Conservation (phyloP, 768 basidiomycete genomes). For the Galerina marginata region DNA sequence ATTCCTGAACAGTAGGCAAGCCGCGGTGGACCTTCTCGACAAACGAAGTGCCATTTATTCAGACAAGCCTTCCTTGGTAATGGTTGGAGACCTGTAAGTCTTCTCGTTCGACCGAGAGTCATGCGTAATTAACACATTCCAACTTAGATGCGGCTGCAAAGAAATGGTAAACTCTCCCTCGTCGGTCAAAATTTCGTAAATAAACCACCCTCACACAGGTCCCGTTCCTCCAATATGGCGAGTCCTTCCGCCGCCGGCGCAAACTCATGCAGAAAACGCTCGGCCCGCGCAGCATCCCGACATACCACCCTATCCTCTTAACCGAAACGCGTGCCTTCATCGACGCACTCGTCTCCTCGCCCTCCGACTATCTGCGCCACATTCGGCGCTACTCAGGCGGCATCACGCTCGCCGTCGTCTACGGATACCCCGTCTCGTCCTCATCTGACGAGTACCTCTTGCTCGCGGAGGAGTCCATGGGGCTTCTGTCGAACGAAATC, state of each 20-base stretch:
- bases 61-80: neutral
- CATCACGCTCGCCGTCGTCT: conserved; percentile 44
- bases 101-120: too few species aligned
- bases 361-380: conserved; percentile 27
- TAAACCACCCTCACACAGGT: neutral
- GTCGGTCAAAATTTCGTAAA: neutral
- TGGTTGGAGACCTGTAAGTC: too few species aligned
- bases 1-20: neutral
- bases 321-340: conserved; percentile 29
- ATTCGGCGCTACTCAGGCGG: conserved; percentile 28
- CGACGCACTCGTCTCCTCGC: conserved; percentile 24
- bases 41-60: neutral
- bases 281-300: conserved; percentile 18
- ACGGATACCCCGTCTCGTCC: conserved; percentile 27
- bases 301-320: conserved; percentile 25
- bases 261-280: conserved; percentile 30
- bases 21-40: neutral
- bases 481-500: neutral
- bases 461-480: conserved; percentile 5
- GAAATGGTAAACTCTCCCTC: conserved; percentile 53
- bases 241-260: conserved; percentile 4
- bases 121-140: too few species aligned
- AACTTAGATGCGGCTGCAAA: conserved; percentile 55
- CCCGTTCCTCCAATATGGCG: conserved; percentile 1
- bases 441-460: conserved; percentile 24